Base-by-base conservation (phyloP, 2,329 filamentous ascomycete genomes). In the Penicillium sp. region DNA sequence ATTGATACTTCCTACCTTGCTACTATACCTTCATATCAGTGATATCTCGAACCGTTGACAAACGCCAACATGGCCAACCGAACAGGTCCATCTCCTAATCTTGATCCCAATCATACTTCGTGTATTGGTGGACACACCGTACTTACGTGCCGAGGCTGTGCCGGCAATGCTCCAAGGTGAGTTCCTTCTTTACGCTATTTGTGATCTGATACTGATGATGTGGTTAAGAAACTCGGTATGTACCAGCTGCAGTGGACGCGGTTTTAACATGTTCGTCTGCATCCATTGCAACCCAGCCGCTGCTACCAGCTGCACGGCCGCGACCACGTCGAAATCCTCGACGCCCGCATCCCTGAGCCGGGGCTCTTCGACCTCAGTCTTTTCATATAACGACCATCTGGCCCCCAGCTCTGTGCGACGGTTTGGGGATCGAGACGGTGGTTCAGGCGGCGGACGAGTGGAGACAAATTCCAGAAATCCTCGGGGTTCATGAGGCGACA, bases 81-180 rank as follows among this genome's bases (percentile, higher is more conserved):
- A 13, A 58, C 62, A 7, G 15, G 58, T 23, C 63, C 67, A 13
- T 38, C 66, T 21, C 26, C 71, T 44, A 55, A 67, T 29, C 68
- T 75, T 5, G 75, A 77, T 52, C 75, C 75, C 2, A 62, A 65
- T 5, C 75, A 76, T 51, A 70, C 65, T 7, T 73, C 71, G 11
- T 78, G 76, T 65, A 71, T 74, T 38, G 71, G 75, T 13, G 75
- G 76, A 3, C 67, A 67, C 47, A 74, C 70, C 5, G 72, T 75
- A 26, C 7, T 72, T 15, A 78, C 75, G 49, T 78, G 76, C 63
- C 69, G 69, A n/a, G 64, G 64, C 49, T 78, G 76, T 51, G 76
- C 76, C 19, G 76, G 76, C 0, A 75, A 78, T 62, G 73, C 75
- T 57, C 75, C 75, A 26, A 73, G 76, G 76, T 77, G 69, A 31